phyloP scores from a whole-genome alignment of 768 basidiomycete species.

The Leccinum incarnatum region DNA sequence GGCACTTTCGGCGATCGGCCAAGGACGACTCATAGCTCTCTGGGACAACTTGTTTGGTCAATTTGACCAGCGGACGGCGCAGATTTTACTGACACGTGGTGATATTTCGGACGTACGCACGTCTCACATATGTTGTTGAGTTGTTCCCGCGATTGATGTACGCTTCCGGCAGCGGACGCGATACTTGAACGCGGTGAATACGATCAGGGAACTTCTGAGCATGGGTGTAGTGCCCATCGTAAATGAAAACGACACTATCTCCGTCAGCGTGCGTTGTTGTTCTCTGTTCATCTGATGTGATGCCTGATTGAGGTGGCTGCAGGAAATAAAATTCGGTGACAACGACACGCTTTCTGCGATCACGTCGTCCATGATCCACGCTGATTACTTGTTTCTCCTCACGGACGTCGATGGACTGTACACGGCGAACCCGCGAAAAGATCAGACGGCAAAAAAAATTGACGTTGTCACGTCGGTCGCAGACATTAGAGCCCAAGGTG shows the following conservation, averaged over 20 bases:
- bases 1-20: conserved; percentile 96
- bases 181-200: conserved; percentile 96
- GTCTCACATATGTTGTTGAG: neutral
- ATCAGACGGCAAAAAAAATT: conserved; percentile 77
- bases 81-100: conserved; percentile 89
- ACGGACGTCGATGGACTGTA: conserved; percentile 97
- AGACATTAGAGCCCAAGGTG: conserved; percentile 78
- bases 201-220: conserved; percentile 83
- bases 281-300: neutral
- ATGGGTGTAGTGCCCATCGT: conserved; percentile 98
- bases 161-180: conserved; percentile 67
- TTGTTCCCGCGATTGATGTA: neutral
- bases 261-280: conserved; percentile 76
- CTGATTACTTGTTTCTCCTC: conserved; percentile 93
- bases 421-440: conserved; percentile 91
- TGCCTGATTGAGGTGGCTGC: conserved; percentile 6
- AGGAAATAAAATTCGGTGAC: conserved; percentile 99
- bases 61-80: conserved; percentile 92
- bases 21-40: conserved; percentile 91
- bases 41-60: conserved; percentile 98
- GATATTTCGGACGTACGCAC: conserved; percentile 90
- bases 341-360: conserved; percentile 98
- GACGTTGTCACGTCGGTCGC: conserved; percentile 81
- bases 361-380: conserved; percentile 95
- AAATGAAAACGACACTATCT: conserved; percentile 98